Percentiles rank a stretch among this genome's conserved stretches.
Conservation (phyloP, 1,139 yeast species). For the Eremothecium cymbalariae region DNA sequence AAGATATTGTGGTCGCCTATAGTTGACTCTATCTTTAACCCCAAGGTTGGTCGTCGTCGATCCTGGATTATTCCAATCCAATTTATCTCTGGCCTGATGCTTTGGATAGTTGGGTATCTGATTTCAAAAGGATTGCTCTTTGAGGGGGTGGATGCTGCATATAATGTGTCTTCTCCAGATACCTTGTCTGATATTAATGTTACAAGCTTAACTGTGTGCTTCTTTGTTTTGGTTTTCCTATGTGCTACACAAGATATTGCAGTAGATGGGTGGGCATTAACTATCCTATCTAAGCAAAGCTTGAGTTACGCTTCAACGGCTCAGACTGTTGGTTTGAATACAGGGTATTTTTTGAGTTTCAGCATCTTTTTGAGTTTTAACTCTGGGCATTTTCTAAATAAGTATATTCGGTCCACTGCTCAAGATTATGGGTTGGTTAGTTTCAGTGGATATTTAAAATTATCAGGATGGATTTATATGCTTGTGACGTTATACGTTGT, state of each 20-base stretch:
- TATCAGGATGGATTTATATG: conserved; percentile 72
- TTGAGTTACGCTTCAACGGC: conserved; percentile 95
- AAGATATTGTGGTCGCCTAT: conserved; percentile 93
- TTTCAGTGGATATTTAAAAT: conserved; percentile 62
- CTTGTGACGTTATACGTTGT: conserved; percentile 55
- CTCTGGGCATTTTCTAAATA: conserved; percentile 88
- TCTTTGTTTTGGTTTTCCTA: conserved; percentile 69
- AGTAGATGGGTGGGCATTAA: conserved; percentile 98
- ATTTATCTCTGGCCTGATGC: conserved; percentile 58
- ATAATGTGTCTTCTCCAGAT: conserved; percentile 11
- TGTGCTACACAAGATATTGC: conserved; percentile 99
- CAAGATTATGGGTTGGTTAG: conserved; percentile 58
- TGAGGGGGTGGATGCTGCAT: conserved; percentile 42
- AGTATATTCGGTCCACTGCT: conserved; percentile 60
- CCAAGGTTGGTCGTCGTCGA: conserved; percentile 68
- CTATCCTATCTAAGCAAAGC: conserved; percentile 69
- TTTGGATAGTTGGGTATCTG: conserved; percentile 53
- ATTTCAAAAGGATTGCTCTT: conserved; percentile 46
- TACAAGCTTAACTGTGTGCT: conserved; percentile 37
- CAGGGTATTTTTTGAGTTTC: conserved; percentile 87
- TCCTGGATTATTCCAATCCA: conserved; percentile 96
- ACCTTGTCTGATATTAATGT: conserved; percentile 18
- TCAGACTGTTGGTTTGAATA: conserved; percentile 87
- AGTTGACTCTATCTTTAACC: conserved; percentile 76
- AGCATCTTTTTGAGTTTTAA: conserved; percentile 86